Conservation (phyloP, 73 alveolate genomes). For the Stentor coeruleus region DNA sequence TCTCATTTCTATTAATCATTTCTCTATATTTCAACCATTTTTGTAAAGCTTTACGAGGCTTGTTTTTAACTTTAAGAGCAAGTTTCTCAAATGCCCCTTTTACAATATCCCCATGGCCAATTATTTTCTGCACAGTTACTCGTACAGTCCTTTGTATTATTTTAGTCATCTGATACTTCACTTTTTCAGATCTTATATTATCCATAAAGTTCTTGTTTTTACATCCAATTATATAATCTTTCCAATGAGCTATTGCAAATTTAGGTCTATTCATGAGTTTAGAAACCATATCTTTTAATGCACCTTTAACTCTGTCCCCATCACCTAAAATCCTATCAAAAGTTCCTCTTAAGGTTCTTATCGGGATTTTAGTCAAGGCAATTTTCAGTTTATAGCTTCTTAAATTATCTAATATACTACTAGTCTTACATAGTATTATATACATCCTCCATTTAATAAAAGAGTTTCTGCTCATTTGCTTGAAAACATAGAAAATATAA, state of each 20-base stretch:
- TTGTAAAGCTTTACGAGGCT: constrained; percentile 8
- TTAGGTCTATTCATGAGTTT: background rate
- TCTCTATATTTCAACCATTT: background rate
- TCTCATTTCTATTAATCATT: background rate
- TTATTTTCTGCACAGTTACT: background rate
- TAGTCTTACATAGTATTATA: background rate
- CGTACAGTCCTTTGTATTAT: background rate
- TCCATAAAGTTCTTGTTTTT: background rate
- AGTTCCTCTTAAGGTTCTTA: constrained; percentile 7
- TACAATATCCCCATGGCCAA: background rate
- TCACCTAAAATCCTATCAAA: background rate
- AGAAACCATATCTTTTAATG: background rate
- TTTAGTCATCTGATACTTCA: background rate
- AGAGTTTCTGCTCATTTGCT: background rate
- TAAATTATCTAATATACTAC: background rate
- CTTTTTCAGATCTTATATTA: background rate
- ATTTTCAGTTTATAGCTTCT: background rate
- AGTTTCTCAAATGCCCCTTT: constrained; percentile 5
- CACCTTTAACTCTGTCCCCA: constrained; percentile 8
- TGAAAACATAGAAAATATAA: background rate
- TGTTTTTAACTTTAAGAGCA: background rate
- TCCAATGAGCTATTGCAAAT: background rate
- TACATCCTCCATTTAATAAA: background rate
- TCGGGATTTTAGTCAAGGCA: background rate
- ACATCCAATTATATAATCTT: background rate